Evolutionary conservation across 306 rosid genomes (phyloP).

Genomic region (Begonia fuchsioides): DNA sequence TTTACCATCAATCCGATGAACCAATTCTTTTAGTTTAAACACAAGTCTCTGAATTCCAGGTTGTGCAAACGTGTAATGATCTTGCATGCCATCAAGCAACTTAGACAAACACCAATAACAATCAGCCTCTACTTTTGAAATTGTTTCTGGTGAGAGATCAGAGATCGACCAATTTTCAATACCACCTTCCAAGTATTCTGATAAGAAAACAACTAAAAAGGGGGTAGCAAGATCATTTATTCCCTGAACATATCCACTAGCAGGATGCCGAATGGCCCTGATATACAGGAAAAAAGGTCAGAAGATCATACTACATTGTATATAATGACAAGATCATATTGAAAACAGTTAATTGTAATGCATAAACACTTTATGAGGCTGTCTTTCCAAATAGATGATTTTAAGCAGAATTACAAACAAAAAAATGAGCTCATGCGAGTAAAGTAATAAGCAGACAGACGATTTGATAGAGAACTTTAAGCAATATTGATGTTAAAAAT

Average conservation of each 20-base stretch:
- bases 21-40: conserved; percentile 83
- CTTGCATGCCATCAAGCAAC: conserved; percentile 97
- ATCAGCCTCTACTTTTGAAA: conserved; percentile 71
- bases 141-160: conserved; percentile 48
- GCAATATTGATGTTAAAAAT: too few species aligned
- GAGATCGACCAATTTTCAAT: conserved; percentile 64
- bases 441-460: too few species aligned
- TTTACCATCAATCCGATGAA: conserved; percentile 83
- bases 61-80: conserved; percentile 92
- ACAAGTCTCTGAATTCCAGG: conserved; percentile 98
- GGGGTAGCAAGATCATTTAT: conserved; percentile 95
- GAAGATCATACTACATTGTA: too few species aligned
- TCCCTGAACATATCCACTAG: conserved; percentile 99
- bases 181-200: conserved; percentile 68
- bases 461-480: too few species aligned
- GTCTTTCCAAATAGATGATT: too few species aligned
- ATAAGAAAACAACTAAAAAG: conserved; percentile 78
- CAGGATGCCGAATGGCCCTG: conserved; percentile 99
- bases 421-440: too few species aligned
- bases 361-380: too few species aligned
- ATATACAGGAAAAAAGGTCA: conserved; percentile 1
- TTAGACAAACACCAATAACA: conserved; percentile 94
- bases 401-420: too few species aligned
- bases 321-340: too few species aligned
- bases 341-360: too few species aligned